Evolutionary conservation across 2,329 filamentous ascomycete species (phyloP).

Genomic region (Sordariomycetes sp.): DNA sequence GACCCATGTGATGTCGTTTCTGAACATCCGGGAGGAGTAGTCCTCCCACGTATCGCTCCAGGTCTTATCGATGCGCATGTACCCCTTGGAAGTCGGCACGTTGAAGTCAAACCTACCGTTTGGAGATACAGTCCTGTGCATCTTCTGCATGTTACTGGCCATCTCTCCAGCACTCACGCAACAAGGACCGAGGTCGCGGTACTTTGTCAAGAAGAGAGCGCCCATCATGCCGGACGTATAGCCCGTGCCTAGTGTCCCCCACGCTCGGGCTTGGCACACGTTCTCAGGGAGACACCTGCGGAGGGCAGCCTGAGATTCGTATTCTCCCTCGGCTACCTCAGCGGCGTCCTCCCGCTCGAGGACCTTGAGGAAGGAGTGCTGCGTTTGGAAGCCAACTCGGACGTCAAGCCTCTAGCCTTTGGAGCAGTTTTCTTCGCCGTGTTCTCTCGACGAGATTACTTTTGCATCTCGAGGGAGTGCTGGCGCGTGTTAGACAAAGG

Average conservation of each 20-base stretch:
- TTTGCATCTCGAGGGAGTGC: not conserved
- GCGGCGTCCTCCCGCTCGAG: not conserved
- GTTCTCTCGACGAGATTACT: not conserved
- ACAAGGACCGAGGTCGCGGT: not conserved
- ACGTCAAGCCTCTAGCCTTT: slow-evolving; percentile 8
- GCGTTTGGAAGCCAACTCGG: slow-evolving; percentile 5
- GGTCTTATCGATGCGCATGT: slow-evolving; percentile 7
- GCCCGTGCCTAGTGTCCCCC: slow-evolving; percentile 5
- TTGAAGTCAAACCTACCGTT: slow-evolving; percentile 23
- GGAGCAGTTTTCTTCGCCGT: slow-evolving; percentile 8
- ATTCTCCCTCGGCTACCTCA: slow-evolving; percentile 11
- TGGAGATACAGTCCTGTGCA: slow-evolving; percentile 4
- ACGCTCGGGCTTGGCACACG: slow-evolving; percentile 11
- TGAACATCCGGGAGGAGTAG: slow-evolving; percentile 11
- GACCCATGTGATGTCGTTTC: slow-evolving; percentile 13
- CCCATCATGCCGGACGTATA: not conserved
- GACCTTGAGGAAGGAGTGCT: slow-evolving; percentile 7
- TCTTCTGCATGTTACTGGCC: slow-evolving; percentile 8
- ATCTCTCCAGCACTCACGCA: slow-evolving; percentile 3
- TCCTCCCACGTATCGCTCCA: slow-evolving; percentile 8
- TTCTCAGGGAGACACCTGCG: slow-evolving; percentile 6
- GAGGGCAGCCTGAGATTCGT: slow-evolving; percentile 9
- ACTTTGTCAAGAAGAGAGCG: not conserved
- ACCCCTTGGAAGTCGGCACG: slow-evolving; percentile 15
- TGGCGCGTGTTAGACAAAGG: not conserved